Evolutionary conservation across 805 yeast genomes (phyloP).

Genomic region (Barnettozyma populi): DNA sequence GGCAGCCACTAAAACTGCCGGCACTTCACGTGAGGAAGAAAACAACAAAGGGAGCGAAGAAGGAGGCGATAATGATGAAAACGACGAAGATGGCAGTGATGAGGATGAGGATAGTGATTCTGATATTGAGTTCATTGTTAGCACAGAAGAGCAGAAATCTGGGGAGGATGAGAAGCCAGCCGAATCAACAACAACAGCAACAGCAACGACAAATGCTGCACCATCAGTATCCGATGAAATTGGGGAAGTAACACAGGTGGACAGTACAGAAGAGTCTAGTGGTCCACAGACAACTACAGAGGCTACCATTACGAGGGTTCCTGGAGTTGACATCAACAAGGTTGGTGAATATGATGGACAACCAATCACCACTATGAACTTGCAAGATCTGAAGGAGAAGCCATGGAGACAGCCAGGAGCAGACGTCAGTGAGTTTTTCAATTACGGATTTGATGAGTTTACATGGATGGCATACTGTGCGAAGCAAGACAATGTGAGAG

Average conservation of each 20-base stretch:
- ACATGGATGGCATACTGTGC: conserved; percentile 92
- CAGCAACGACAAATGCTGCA: conserved; percentile 26
- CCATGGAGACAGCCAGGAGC: conserved; percentile 99
- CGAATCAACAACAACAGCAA: conserved; percentile 13
- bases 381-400: conserved; percentile 81
- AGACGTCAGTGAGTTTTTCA: conserved; percentile 89
- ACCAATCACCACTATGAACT: conserved; percentile 74
- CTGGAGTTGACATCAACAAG: conserved; percentile 60
- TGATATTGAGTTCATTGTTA: conserved; percentile 81
- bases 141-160: conserved; percentile 30
- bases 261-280: conserved; percentile 13
- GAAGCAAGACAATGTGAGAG: conserved; percentile 77
- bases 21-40: conserved; percentile 20
- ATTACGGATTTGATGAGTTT: conserved; percentile 93
- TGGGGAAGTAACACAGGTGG: conserved; percentile 31
- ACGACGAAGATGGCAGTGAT: conserved; percentile 41
- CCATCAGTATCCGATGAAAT: conserved; percentile 29
- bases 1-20: conserved; percentile 21
- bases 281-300: conserved; percentile 29
- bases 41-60: conserved; percentile 21
- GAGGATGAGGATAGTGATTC: conserved; percentile 49
- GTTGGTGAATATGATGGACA: conserved; percentile 73
- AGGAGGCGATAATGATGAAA: conserved; percentile 34
- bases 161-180: conserved; percentile 19
- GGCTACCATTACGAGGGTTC: conserved; percentile 32